phyloP scores from a whole-genome alignment of 257 asterid genomes.

The Primulina tabacum region DNA sequence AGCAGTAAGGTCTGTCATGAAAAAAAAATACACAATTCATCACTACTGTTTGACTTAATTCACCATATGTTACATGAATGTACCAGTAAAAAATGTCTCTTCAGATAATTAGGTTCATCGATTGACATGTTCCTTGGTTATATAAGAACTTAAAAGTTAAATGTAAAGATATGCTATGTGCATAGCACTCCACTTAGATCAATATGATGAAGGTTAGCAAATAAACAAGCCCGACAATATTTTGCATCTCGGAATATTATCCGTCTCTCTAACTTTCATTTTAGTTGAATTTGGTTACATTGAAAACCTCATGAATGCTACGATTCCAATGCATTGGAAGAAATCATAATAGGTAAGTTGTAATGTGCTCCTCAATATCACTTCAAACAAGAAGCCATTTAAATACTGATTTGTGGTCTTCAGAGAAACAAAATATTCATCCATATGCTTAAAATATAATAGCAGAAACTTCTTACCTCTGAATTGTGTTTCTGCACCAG shows the following conservation, averaged over 20 bases:
- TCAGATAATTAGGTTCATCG: not conserved
- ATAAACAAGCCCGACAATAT: no score
- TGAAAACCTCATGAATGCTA: not conserved
- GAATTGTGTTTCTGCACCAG: slow-evolving; percentile 49
- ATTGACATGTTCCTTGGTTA: not conserved
- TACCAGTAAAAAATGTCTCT: not conserved
- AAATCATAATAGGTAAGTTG: not conserved
- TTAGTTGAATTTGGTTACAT: not conserved
- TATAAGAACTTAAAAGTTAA: no score
- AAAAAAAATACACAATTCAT: not conserved
- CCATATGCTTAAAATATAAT: not conserved
- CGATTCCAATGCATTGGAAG: not conserved
- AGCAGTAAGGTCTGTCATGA: not conserved
- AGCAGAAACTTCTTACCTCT: slow-evolving; percentile 39
- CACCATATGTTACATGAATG: not conserved
- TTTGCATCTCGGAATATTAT: not conserved
- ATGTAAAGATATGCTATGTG: not conserved
- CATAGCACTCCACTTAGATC: not conserved
- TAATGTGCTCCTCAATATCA: not conserved
- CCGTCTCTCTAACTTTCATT: not conserved
- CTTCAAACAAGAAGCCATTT: not conserved
- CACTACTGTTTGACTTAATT: not conserved
- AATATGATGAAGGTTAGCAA: no score
- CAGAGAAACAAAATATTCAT: not conserved
- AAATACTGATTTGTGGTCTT: not conserved